Evolutionary conservation across 1,139 yeast genomes (phyloP).

Genomic region (Debaryomyces subglobosus): DNA sequence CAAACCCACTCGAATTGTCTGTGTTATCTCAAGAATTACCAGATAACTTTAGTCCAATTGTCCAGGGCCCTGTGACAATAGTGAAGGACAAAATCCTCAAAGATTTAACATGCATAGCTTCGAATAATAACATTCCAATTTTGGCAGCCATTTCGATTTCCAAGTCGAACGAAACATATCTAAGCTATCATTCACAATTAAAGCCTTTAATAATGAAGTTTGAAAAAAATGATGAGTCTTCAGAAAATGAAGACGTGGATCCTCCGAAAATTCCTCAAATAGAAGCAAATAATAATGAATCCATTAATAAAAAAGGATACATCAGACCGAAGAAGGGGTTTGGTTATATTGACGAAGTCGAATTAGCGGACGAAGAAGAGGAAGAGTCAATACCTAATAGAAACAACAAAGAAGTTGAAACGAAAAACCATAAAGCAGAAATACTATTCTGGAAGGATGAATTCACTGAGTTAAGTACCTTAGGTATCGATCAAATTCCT

Average conservation of each 20-base stretch:
- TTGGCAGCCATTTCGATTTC: conserved; percentile 23
- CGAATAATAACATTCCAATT: conserved; percentile 19
- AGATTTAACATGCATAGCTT: conserved; percentile 23
- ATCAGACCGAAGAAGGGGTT: conserved; percentile 38
- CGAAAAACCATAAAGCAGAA: conserved; percentile 10
- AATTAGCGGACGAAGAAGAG: conserved; percentile 16
- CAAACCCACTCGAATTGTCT: conserved; percentile 17
- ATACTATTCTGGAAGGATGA: conserved; percentile 17
- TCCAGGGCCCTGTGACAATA: conserved; percentile 31
- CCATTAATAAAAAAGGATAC: conserved; percentile 19
- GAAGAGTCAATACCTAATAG: conserved; percentile 5
- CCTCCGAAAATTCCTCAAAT: neutral
- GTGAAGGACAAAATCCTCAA: conserved; percentile 10
- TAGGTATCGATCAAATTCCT: conserved; percentile 17
- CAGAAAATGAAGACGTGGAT: neutral
- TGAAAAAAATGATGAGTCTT: neutral
- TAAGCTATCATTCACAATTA: conserved; percentile 34
- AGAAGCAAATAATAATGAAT: conserved; percentile 3
- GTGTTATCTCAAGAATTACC: conserved; percentile 19
- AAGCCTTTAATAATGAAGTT: conserved; percentile 30
- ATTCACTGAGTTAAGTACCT: conserved; percentile 16
- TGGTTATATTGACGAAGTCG: conserved; percentile 38
- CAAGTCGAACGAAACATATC: conserved; percentile 15
- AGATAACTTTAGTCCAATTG: conserved; percentile 14
- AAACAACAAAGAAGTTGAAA: neutral